phyloP scores from a whole-genome alignment of 129 eudicot genomes.

The Lonicera japonica region DNA sequence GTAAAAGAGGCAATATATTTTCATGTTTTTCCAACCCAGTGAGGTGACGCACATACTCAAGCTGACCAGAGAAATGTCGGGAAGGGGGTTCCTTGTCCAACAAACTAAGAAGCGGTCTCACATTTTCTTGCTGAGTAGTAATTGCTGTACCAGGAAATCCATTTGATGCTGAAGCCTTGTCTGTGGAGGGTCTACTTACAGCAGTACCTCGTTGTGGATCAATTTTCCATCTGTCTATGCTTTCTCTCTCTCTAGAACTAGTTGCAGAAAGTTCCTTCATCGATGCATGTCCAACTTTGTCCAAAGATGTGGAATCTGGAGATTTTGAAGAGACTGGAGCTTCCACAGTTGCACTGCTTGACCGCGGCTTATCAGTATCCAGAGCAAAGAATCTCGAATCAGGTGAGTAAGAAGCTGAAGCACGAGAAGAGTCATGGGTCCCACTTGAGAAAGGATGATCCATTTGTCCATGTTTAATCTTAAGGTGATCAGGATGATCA shows the following conservation, averaged over 20 bases:
- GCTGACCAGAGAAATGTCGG: constrained; percentile 83
- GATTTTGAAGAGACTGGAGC: constrained; percentile 44
- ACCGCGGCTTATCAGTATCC: constrained; percentile 50
- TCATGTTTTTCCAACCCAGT: constrained; percentile 89
- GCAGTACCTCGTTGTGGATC: constrained; percentile 48
- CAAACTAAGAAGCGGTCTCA: constrained; percentile 88
- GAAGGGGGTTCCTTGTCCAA: constrained; percentile 98
- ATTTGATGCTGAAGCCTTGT: constrained; percentile 54
- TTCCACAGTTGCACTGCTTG: constrained; percentile 42
- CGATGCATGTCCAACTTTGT: constrained; percentile 25
- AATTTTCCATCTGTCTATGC: constrained; percentile 29
- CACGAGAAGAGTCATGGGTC: constrained; percentile 50
- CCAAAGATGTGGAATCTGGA: constrained; percentile 41
- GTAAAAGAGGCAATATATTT: constrained; percentile 81
- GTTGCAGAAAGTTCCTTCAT: constrained; percentile 17
- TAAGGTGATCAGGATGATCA: constrained; percentile 46
- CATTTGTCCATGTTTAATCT: constrained; percentile 41
- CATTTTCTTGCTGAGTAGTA: constrained; percentile 75
- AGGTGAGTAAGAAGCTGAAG: constrained; percentile 51
- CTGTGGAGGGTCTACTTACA: constrained; percentile 51
- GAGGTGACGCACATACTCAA: constrained; percentile 80
- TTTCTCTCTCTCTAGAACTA: constrained; percentile 27
- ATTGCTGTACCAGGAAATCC: constrained; percentile 45
- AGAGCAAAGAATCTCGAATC: constrained; percentile 39
- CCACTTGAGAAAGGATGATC: constrained; percentile 54